phyloP scores from a whole-genome alignment of 164 flowering plant species.

The Chloranthus sessilifolius region DNA sequence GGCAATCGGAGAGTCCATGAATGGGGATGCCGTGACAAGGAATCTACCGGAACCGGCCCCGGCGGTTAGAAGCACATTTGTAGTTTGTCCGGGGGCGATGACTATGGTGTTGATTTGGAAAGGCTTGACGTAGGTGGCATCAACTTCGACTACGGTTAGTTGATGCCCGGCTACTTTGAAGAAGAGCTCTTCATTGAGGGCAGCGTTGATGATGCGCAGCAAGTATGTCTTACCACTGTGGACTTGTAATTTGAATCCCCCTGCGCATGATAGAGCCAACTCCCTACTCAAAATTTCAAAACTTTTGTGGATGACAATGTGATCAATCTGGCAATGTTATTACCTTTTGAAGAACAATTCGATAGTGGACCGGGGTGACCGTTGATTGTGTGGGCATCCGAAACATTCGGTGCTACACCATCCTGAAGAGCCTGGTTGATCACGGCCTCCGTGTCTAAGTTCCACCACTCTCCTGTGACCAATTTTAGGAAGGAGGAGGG shows the following conservation, averaged over 20 bases:
- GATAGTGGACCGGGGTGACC: constrained; percentile 64
- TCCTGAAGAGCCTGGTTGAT: constrained; percentile 57
- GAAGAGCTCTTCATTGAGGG: constrained; percentile 74
- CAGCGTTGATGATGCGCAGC: constrained; percentile 70
- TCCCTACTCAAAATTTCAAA: too few species aligned
- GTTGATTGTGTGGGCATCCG: constrained; percentile 82
- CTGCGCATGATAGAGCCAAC: constrained; percentile 12
- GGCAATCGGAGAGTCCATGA: constrained; percentile 71
- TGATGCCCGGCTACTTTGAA: constrained; percentile 59
- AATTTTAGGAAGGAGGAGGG: too few species aligned
- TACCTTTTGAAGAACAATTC: constrained; percentile 26
- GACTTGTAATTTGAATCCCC: constrained; percentile 36
- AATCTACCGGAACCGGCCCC: constrained; percentile 43
- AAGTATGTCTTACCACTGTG: constrained; percentile 49
- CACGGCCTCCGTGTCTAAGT: constrained; percentile 66
- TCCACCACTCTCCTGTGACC: constrained; percentile 80
- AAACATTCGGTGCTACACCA: constrained; percentile 73
- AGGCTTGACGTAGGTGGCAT: constrained; percentile 67
- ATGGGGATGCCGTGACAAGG: constrained; percentile 59
- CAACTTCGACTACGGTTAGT: constrained; percentile 68
- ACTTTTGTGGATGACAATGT: background rate
- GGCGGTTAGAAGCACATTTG: constrained; percentile 57
- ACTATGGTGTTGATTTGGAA: constrained; percentile 53
- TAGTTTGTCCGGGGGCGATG: constrained; percentile 82
- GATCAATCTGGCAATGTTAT: background rate